phyloP scores from a whole-genome alignment of 169 alveolate genomes.

The Cryptosporidium andersoni region DNA sequence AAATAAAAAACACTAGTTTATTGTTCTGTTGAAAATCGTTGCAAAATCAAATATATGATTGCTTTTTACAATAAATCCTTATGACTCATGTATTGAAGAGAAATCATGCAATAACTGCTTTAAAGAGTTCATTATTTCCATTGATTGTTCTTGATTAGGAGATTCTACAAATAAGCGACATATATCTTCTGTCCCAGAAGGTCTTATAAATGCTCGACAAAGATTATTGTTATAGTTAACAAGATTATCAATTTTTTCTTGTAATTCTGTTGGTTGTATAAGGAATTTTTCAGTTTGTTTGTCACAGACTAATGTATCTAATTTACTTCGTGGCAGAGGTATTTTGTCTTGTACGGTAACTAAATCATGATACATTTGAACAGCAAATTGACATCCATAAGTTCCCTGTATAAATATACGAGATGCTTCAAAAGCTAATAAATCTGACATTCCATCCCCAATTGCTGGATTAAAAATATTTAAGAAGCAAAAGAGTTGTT shows the following conservation, averaged over 20 bases:
- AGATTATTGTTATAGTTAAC: constrained; percentile 53
- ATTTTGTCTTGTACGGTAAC: constrained; percentile 77
- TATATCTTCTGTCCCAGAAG: constrained; percentile 88
- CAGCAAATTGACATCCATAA: constrained; percentile 77
- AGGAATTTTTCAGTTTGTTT: constrained; percentile 70
- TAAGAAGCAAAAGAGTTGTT: constrained; percentile 31
- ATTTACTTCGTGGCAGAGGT: constrained; percentile 17
- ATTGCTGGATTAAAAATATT: constrained; percentile 79
- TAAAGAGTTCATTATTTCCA: constrained; percentile 70
- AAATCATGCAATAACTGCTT: constrained; percentile 18
- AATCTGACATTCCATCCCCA: constrained; percentile 88
- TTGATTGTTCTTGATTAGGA: constrained; percentile 75
- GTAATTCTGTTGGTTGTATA: constrained; percentile 79
- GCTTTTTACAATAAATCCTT: no score
- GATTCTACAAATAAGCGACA: constrained; percentile 85
- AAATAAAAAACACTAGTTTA: no score
- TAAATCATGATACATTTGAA: constrained; percentile 79
- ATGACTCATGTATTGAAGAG: neutral
- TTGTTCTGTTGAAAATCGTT: no score
- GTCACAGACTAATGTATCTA: constrained; percentile 63
- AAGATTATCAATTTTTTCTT: constrained; percentile 79
- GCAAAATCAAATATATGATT: no score
- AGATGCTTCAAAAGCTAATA: constrained; percentile 82
- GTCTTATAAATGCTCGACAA: constrained; percentile 85
- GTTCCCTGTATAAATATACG: constrained; percentile 72